Conservation (phyloP, 2,329 filamentous ascomycete species). For the Pestalotiopsis sp. region DNA sequence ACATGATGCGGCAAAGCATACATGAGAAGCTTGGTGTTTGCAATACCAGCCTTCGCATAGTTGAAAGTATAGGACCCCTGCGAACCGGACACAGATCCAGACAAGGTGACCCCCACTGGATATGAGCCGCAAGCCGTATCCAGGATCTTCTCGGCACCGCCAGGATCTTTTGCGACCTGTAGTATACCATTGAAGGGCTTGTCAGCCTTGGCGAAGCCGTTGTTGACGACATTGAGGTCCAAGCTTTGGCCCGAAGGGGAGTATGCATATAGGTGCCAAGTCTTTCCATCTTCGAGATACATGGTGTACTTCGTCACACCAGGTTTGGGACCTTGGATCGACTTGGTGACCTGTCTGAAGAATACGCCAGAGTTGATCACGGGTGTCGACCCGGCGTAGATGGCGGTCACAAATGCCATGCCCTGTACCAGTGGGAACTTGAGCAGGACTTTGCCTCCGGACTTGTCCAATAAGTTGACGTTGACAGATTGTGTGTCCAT, state of each 20-base stretch:
- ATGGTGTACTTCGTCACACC: slow-evolving; percentile 78
- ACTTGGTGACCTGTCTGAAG: slow-evolving; percentile 68
- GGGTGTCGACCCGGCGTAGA: slow-evolving; percentile 73
- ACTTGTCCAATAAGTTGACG: slow-evolving; percentile 64
- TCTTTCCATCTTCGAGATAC: slow-evolving; percentile 69
- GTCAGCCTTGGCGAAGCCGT: slow-evolving; percentile 65
- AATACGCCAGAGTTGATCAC: slow-evolving; percentile 74
- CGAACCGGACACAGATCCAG: slow-evolving; percentile 61
- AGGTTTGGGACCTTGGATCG: slow-evolving; percentile 57
- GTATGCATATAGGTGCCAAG: slow-evolving; percentile 82
- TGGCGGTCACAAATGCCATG: slow-evolving; percentile 81
- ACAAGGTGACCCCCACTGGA: slow-evolving; percentile 64
- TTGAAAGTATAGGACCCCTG: slow-evolving; percentile 73
- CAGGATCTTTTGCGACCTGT: slow-evolving; percentile 80
- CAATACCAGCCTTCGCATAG: slow-evolving; percentile 72
- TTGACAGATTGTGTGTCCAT: slow-evolving; percentile 64
- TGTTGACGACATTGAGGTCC: slow-evolving; percentile 69
- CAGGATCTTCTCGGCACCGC: slow-evolving; percentile 66
- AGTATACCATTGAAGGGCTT: slow-evolving; percentile 75
- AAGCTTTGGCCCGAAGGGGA: slow-evolving; percentile 61
- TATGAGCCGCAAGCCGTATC: slow-evolving; percentile 80
- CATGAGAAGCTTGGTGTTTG: slow-evolving; percentile 69
- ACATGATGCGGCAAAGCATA: slow-evolving; percentile 88
- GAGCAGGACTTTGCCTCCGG: slow-evolving; percentile 60
- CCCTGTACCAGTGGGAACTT: slow-evolving; percentile 86